These are phyloP conservation scores for Aspergillus neoniger DNA, from an alignment of 2,329 filamentous ascomycete species.

Conservation along the genomic window DNA sequence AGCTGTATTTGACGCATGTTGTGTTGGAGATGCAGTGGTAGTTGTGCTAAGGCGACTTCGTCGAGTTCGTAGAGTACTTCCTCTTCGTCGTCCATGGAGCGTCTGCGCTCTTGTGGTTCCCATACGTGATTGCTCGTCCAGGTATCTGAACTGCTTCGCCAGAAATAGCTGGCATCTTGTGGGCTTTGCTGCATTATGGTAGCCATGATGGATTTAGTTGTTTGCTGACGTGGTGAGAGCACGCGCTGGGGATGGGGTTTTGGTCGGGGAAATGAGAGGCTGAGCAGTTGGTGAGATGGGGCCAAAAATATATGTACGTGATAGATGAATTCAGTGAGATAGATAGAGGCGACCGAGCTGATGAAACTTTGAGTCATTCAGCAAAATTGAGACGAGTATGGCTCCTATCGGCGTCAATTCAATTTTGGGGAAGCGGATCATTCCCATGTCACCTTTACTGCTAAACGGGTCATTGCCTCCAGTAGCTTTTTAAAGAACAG, in stretches of 20 bases:
- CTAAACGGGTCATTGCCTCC: neutral
- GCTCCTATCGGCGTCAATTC: neutral
- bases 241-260: neutral
- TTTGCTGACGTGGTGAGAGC: neutral
- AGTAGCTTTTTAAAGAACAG: neutral
- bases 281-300: neutral
- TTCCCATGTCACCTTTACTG: neutral
- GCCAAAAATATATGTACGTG: slow-evolving; percentile 2
- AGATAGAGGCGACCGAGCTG: neutral
- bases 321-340: neutral
- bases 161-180: neutral
- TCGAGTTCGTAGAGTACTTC: slow-evolving; percentile 33
- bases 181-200: neutral
- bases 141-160: neutral
- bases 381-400: neutral
- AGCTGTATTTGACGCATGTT: slow-evolving; percentile 32
- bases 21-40: slow-evolving; percentile 28
- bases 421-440: neutral
- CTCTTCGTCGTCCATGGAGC: slow-evolving; percentile 26
- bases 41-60: slow-evolving; percentile 26
- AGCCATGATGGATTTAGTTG: neutral
- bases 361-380: neutral
- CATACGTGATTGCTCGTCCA: neutral
- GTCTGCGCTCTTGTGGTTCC: slow-evolving; percentile 1
- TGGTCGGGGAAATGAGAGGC: neutral